Percentiles rank a stretch among this genome's conserved stretches.
phyloP scores from a whole-genome alignment of 2,329 filamentous ascomycete species.

The Juglanconis juglandina region DNA sequence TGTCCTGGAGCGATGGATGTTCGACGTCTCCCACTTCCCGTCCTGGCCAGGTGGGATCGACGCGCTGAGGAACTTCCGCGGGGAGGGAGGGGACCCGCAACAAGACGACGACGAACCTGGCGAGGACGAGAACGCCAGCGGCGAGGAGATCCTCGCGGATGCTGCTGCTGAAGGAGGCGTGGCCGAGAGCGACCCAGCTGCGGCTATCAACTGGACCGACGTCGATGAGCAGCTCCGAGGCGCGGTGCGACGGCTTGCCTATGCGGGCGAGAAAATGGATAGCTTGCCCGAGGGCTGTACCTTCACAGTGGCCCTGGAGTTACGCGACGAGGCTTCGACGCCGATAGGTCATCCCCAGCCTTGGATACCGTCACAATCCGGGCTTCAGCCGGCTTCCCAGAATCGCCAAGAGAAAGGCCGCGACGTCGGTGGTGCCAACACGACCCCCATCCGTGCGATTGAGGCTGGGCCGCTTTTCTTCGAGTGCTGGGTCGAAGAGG shows the following conservation, averaged over 20 bases:
- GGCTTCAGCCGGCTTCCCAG: slow-evolving; percentile 38
- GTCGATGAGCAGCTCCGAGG: slow-evolving; percentile 71
- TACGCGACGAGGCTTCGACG: slow-evolving; percentile 57
- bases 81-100: slow-evolving; percentile 21
- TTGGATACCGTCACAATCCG: slow-evolving; percentile 56
- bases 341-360: slow-evolving; percentile 60
- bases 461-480: slow-evolving; percentile 59
- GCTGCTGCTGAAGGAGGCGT: slow-evolving; percentile 7
- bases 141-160: slow-evolving; percentile 6
- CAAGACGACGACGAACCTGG: slow-evolving; percentile 21
- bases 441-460: slow-evolving; percentile 50
- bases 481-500: slow-evolving; percentile 64
- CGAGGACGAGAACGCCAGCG: slow-evolving; percentile 17
- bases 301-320: slow-evolving; percentile 72
- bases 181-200: slow-evolving; percentile 16
- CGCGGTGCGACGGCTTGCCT: slow-evolving; percentile 60
- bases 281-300: slow-evolving; percentile 63
- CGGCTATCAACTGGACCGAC: slow-evolving; percentile 50
- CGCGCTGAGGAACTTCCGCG: slow-evolving; percentile 26
- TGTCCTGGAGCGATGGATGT: slow-evolving; percentile 60
- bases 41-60: slow-evolving; percentile 36
- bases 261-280: slow-evolving; percentile 54
- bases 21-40: slow-evolving; percentile 54
- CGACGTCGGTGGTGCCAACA: slow-evolving; percentile 38
- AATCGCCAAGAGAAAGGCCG: slow-evolving; percentile 28